phyloP scores from a whole-genome alignment of 192 early-diverging fungal genomes.

The Rhizophagus clarus region DNA sequence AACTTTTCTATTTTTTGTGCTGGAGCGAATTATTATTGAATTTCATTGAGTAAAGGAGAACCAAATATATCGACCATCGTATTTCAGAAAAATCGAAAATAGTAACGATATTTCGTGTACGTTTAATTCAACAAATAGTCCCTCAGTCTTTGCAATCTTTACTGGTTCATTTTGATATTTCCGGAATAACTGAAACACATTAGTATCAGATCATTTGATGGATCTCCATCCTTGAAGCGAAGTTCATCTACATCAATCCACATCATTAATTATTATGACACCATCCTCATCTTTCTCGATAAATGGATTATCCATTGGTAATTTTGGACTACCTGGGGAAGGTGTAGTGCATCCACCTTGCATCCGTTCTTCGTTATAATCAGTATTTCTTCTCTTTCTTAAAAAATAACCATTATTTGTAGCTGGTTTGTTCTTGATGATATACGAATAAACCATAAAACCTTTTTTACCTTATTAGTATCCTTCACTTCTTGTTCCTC shows the following conservation, averaged over 20 bases:
- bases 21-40: conserved; percentile 14
- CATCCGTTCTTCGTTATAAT: conserved; percentile 5
- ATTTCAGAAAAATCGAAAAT: conserved; percentile 20
- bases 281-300: not conserved
- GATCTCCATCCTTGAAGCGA: not conserved
- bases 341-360: conserved; percentile 19
- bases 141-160: conserved; percentile 8
- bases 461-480: conserved; percentile 27
- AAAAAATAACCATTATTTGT: conserved; percentile 1
- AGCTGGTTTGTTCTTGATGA: conserved; percentile 8
- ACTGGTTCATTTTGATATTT: conserved; percentile 22
- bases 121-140: conserved; percentile 22
- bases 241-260: conserved; percentile 6
- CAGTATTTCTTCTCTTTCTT: conserved; percentile 9
- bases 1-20: conserved; percentile 15
- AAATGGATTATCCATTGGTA: conserved; percentile 1
- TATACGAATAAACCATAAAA: conserved; percentile 9
- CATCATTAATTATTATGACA: conserved; percentile 2
- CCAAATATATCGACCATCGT: conserved; percentile 17
- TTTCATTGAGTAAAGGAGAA: conserved; percentile 25
- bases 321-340: conserved; percentile 20
- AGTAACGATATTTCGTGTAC: conserved; percentile 26
- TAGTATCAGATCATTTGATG: conserved; percentile 5
- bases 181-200: conserved; percentile 14
- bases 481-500: conserved; percentile 6